A percentile compares a stretch with the other conserved stretches of the same genome.
These are phyloP conservation scores for Calophaca sinica DNA, from an alignment of 306 rosid genomes.

Conservation along the genomic window DNA sequence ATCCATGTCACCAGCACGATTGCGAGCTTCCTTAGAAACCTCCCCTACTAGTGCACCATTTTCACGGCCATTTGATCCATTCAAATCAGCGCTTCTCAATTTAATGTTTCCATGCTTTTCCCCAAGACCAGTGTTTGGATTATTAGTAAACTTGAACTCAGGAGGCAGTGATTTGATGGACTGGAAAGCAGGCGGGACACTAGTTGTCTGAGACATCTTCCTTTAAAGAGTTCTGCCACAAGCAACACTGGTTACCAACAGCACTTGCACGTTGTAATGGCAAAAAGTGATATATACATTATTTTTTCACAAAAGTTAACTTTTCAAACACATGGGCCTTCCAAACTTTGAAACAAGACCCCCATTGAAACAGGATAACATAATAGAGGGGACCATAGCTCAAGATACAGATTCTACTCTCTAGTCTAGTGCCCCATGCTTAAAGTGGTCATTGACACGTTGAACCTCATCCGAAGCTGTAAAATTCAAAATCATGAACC, in stretches of 20 bases:
- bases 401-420: conserved; percentile 51
- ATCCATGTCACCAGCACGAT: conserved; percentile 55
- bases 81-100: conserved; percentile 49
- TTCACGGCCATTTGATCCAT: conserved; percentile 55
- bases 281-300: conserved; percentile 20
- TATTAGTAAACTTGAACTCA: conserved; percentile 59
- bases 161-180: conserved; percentile 76
- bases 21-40: conserved; percentile 51
- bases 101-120: conserved; percentile 52
- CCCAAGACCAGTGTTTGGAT: conserved; percentile 49
- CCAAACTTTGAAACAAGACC: conserved; percentile 66
- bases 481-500: conserved; percentile 48
- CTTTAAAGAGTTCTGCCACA: conserved; percentile 58
- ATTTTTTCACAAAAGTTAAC: conserved; percentile 46
- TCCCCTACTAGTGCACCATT: conserved; percentile 61
- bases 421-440: conserved; percentile 53
- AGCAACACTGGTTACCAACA: conserved; percentile 48
- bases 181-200: conserved; percentile 60
- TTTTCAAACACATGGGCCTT: conserved; percentile 53
- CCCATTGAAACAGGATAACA: conserved; percentile 63
- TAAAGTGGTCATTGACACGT: conserved; percentile 54
- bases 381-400: conserved; percentile 77
- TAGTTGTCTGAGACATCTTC: conserved; percentile 67
- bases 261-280: conserved; percentile 51
- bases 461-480: conserved; percentile 48